Base-by-base conservation (phyloP, 2,329 filamentous ascomycete genomes). In the Hymenotorrendiella dingleyae region DNA sequence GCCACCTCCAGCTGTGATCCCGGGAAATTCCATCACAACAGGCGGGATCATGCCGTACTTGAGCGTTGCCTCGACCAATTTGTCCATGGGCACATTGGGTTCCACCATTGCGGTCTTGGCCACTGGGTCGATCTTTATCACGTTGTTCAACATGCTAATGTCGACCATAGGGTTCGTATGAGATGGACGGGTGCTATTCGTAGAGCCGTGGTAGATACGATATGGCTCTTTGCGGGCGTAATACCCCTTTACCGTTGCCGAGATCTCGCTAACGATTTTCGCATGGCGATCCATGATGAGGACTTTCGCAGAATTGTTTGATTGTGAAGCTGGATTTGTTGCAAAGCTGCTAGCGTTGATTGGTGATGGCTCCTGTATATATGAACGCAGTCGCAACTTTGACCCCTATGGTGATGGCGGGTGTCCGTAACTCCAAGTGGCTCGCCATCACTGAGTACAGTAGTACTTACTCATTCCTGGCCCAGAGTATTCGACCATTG, bases 21-120 rank as follows among this genome's bases (percentile, higher is more conserved):
- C 78, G 0, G 79, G 79, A 35, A 84, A 79, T 53, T 84, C 81
- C 74, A 83, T 82, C 6, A 84, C 77, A 0, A 84, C 77, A 0
- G 72, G 73, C 1, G 72, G 78, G 1, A 84, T 60, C 0, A 84
- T 62, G 0, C 72, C 72, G 23, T 74, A 55, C 1, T 61, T 57
- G 29, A 78, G 53, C 0, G 77, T 77, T 1, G 71, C 73, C 35
- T 71, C 67, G 2, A 83, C 71, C 1, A 84, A 67, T 1, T 62
- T 62, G 46, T 82, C 78, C 78, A 84, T 84, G 0, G 76, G 67
- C 3, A 84, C 79, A 48, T 83, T 84, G 0, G 80, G 78, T 54
- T 84, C 79, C 1, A 82, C 79, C 0, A 76, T 51, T 20, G 64
- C 66, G 4, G 62, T 68, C 46, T 64, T 65, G 8, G 55, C 57